phyloP scores from a whole-genome alignment of 345 rosid species.

The Brassica nigra region DNA sequence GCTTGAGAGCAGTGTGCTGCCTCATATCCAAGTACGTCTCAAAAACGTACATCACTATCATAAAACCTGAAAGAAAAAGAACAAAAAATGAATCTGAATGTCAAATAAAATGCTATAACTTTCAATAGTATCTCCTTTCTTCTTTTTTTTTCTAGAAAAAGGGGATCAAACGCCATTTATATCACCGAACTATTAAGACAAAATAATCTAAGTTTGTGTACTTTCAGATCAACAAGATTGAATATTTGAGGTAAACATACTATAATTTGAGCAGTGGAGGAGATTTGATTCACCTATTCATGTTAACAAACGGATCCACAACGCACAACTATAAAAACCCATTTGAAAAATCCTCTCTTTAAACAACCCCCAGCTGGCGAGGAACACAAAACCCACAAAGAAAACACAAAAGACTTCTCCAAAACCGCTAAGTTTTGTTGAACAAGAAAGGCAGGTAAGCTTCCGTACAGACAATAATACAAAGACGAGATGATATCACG shows the following conservation, averaged over 20 bases:
- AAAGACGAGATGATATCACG: conserved; percentile 1
- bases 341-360: neutral
- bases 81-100: neutral
- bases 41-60: conserved; percentile 84
- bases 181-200: neutral
- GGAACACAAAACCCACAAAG: too few species aligned
- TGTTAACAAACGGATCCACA: neutral
- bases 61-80: conserved; percentile 60
- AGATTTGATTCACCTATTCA: neutral
- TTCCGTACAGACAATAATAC: neutral
- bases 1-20: conserved; percentile 79
- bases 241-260: neutral
- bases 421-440: neutral
- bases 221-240: neutral
- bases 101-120: neutral
- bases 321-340: neutral
- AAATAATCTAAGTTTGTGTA: neutral
- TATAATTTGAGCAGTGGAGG: neutral
- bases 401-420: too few species aligned
- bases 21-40: conserved; percentile 88
- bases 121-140: neutral
- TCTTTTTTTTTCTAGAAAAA: neutral
- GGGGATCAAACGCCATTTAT: neutral
- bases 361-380: neutral
- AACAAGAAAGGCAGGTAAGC: neutral